Percentiles rank a stretch among this genome's conserved stretches.
Conservation (phyloP, 345 rosid genomes). For the Gossypium stocksii region DNA sequence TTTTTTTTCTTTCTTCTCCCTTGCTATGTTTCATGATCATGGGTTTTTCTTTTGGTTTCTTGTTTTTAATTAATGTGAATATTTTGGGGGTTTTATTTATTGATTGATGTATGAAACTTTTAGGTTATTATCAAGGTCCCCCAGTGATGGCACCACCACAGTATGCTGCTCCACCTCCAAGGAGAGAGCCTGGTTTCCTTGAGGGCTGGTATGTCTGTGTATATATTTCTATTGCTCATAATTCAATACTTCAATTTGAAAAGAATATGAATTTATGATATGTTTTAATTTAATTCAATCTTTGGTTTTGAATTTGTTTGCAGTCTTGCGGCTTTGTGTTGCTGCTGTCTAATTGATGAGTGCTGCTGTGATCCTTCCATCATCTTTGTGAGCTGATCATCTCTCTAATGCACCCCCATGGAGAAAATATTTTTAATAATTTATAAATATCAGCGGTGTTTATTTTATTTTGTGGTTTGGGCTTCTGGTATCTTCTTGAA, state of each 20-base stretch:
- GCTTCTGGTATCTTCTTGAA: neutral
- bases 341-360: constrained; percentile 68
- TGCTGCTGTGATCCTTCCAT: constrained; percentile 73
- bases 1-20: neutral
- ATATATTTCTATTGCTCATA: neutral
- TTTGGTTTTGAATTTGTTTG: neutral
- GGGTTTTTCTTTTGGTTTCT: neutral
- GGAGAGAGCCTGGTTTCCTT: constrained; percentile 40
- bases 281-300: no score
- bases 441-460: neutral
- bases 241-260: neutral
- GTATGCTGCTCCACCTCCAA: constrained; percentile 45
- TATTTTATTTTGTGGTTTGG: neutral
- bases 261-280: no score
- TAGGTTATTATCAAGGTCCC: constrained; percentile 59
- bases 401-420: no score
- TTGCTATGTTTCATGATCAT: neutral
- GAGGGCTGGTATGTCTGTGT: constrained; percentile 41
- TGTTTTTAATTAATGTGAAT: neutral
- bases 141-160: constrained; percentile 66
- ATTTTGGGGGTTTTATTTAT: neutral
- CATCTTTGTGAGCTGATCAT: constrained; percentile 25
- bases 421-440: neutral
- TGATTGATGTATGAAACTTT: no score
- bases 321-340: constrained; percentile 66